Evolutionary conservation across 1,139 yeast species (phyloP).

Genomic region (Candida anutae): DNA sequence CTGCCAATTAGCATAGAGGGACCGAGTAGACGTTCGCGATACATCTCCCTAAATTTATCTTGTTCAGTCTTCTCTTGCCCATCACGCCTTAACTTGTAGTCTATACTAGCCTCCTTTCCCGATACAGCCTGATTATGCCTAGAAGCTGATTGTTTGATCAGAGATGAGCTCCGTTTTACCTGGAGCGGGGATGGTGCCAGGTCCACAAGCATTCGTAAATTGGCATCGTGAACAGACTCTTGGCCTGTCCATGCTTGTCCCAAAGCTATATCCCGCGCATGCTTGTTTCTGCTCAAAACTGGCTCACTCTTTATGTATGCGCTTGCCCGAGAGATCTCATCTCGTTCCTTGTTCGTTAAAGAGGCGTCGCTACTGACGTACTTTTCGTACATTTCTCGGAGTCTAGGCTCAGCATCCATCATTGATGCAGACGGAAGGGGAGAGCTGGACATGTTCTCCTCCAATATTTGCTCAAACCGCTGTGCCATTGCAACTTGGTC

Average conservation of each 20-base stretch:
- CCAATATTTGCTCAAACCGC: conserved; percentile 16
- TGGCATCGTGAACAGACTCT: conserved; percentile 45
- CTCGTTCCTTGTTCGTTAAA: neutral
- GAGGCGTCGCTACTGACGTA: too few species aligned
- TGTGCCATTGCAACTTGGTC: conserved; percentile 11
- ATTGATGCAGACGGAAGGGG: conserved; percentile 3
- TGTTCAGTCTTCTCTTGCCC: conserved; percentile 23
- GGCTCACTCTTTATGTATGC: conserved; percentile 13
- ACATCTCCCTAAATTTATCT: conserved; percentile 53
- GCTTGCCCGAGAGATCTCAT: conserved; percentile 5
- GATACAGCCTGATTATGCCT: too few species aligned
- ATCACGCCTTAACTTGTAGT: conserved; percentile 47
- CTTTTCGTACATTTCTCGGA: neutral
- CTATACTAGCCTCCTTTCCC: conserved; percentile 63
- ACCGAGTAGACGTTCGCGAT: conserved; percentile 56
- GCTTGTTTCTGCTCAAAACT: conserved; percentile 35
- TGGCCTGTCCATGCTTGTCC: conserved; percentile 62
- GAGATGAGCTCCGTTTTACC: conserved; percentile 12
- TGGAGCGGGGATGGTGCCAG: conserved; percentile 18
- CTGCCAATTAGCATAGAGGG: conserved; percentile 42
- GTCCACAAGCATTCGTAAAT: conserved; percentile 59
- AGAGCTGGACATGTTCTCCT: conserved; percentile 8
- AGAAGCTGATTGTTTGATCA: conserved; percentile 29
- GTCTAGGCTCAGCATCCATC: neutral
- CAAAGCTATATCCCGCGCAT: conserved; percentile 46